These are phyloP conservation scores for Mercurialis annua DNA, from an alignment of 345 rosid species.

Conservation along the genomic window DNA sequence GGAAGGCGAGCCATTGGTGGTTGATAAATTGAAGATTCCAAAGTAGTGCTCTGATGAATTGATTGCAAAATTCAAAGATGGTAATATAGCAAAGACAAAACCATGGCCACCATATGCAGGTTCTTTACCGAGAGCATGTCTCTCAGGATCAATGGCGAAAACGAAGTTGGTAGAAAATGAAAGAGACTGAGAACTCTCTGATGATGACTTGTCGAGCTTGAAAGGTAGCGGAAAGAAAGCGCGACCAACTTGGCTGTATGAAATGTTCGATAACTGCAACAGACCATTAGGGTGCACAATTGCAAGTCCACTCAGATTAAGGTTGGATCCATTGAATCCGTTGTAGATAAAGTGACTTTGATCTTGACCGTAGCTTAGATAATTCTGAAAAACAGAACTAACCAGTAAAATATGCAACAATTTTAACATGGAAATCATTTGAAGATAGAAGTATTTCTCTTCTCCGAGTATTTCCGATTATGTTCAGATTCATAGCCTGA, in stretches of 20 bases:
- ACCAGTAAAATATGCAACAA: background rate
- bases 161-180: slow-evolving; percentile 20
- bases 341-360: slow-evolving; percentile 35
- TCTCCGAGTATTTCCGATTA: too few relatives aligned
- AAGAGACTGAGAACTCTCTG: slow-evolving; percentile 11
- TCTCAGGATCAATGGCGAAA: slow-evolving; percentile 14
- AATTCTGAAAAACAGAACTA: background rate
- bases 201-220: slow-evolving; percentile 13
- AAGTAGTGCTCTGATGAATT: slow-evolving; percentile 10
- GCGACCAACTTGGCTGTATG: slow-evolving; percentile 28
- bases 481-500: too few relatives aligned
- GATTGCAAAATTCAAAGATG: slow-evolving; percentile 8
- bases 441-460: too few relatives aligned
- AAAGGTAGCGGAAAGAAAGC: slow-evolving; percentile 42
- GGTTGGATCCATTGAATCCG: slow-evolving; percentile 33
- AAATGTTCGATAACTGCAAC: slow-evolving; percentile 44
- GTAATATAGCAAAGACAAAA: slow-evolving; percentile 20
- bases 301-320: slow-evolving; percentile 33
- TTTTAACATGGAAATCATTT: background rate
- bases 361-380: slow-evolving; percentile 17
- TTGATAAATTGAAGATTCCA: slow-evolving; percentile 18
- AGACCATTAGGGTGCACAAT: slow-evolving; percentile 35
- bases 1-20: background rate
- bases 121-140: background rate
- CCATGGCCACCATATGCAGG: slow-evolving; percentile 17